Conservation (phyloP, 257 asterid species). For the Solanum pennellii region DNA sequence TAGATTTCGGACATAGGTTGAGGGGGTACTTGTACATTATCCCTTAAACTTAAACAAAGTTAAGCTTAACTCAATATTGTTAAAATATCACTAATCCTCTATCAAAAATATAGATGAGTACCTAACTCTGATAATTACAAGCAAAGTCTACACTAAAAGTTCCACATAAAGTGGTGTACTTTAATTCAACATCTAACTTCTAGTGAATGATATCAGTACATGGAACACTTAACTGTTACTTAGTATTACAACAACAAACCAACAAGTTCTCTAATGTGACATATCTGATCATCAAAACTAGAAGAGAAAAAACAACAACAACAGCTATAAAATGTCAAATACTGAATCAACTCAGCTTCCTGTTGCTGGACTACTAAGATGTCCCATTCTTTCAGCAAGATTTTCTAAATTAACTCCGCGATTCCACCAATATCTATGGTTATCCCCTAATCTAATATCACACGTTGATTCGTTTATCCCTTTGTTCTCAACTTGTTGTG, state of each 20-base stretch:
- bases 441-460: conserved; percentile 14
- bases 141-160: not conserved
- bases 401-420: conserved; percentile 22
- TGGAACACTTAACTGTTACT: not conserved
- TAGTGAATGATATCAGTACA: not conserved
- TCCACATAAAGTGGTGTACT: not conserved
- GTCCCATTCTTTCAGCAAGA: conserved; percentile 38
- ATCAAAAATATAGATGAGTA: not conserved
- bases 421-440: conserved; percentile 50
- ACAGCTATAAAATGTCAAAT: not conserved
- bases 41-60: not conserved
- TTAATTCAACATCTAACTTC: not conserved
- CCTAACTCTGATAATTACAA: not conserved
- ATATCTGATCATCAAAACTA: not conserved
- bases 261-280: not conserved
- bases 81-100: not conserved
- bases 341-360: conserved; percentile 13
- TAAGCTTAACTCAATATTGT: not conserved
- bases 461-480: conserved; percentile 16
- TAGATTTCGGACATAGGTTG: too few species aligned
- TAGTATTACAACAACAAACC: not conserved
- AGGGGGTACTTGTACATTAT: too few species aligned
- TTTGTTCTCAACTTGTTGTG: conserved; percentile 29
- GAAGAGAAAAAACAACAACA: not conserved
- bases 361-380: conserved; percentile 31